Conservation (phyloP, 495 filamentous ascomycete species). For the Penicillium malachiteum region DNA sequence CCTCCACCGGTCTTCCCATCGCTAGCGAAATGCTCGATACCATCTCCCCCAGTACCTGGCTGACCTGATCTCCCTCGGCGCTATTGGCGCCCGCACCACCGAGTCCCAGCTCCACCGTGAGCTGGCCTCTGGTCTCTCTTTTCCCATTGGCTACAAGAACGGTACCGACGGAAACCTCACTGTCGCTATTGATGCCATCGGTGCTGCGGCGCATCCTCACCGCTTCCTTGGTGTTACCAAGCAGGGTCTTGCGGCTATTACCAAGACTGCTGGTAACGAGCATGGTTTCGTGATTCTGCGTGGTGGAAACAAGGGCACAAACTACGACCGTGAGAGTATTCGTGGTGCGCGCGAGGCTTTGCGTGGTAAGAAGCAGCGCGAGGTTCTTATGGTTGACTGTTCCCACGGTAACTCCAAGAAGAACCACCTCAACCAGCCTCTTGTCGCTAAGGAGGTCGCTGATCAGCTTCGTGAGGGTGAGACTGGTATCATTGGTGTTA, state of each 20-base stretch:
- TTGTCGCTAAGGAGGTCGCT: slow-evolving; percentile 78
- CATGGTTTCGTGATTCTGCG: slow-evolving; percentile 96
- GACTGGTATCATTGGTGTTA: slow-evolving; percentile 86
- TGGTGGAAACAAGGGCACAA: slow-evolving; percentile 89
- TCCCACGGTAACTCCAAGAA: slow-evolving; percentile 77
- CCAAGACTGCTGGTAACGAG: slow-evolving; percentile 86
- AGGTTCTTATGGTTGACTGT: slow-evolving; percentile 97
- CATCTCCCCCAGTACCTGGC: slow-evolving; percentile 97
- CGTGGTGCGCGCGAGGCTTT: slow-evolving; percentile 74
- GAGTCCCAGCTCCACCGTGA: slow-evolving; percentile 95
- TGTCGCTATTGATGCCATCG: slow-evolving; percentile 96
- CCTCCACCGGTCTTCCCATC: slow-evolving; percentile 82
- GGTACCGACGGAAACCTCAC: slow-evolving; percentile 92
- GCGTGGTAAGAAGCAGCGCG: slow-evolving; percentile 77
- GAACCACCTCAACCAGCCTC: slow-evolving; percentile 81
- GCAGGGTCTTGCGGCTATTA: slow-evolving; percentile 93
- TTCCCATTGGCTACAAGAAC: slow-evolving; percentile 99
- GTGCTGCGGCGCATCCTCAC: slow-evolving; percentile 84
- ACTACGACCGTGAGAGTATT: slow-evolving; percentile 86
- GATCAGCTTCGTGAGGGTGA: slow-evolving; percentile 87
- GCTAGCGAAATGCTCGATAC: slow-evolving; percentile 98
- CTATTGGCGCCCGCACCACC: slow-evolving; percentile 95
- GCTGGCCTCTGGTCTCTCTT: slow-evolving; percentile 92
- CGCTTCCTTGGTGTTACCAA: slow-evolving; percentile 99
- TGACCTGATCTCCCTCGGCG: slow-evolving; percentile 91